Base-by-base conservation (phyloP, 176 grass and related monocot genomes). In the Bothriochloa decipiens region DNA sequence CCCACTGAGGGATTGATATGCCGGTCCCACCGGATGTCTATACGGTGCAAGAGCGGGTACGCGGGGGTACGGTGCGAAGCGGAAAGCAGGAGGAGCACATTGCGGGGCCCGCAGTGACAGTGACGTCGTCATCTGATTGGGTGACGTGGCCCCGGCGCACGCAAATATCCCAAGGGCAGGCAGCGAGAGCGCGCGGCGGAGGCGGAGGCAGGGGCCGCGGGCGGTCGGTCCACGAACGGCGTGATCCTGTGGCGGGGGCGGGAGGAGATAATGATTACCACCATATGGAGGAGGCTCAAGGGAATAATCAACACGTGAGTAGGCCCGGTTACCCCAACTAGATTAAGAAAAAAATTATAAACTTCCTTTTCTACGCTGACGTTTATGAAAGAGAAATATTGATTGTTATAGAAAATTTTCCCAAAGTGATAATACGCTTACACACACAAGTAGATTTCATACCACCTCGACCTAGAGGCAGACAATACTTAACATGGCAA, bases 1-100 rank as follows among this genome's bases (percentile, higher is more conserved):
- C 65, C 37, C 8, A 2, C 0, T 0, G 0, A 1, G 0, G 3
- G 4, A 0, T 4, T 0, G 2, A 1, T 49, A 1, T 0, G 16
- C 0, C 2, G 32, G 75, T 12, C 77, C 68, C 69, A 78, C 8
- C 0, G 1, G 15, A 14, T 28, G 23, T 22, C 20, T 11, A 3
- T 11, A 3, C 3, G 20, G n/a, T 20, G 3, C 33, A 8, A 4
- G 33, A 0, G 12, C 13, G 65, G 53, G 43, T 62, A 49, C 2
- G 0, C 1, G 0, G 1, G 0, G 7, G 12, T 5, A 0, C 2
- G 1, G 79, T 70, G 79, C 33, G 5, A 20, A 40, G 13, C 0
- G 14, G 20, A 86, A 72, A 65, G n/a, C 65, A 43, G 29, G 33
- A 22, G 32, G 0, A 3, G n/a, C 41, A 28, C 79, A 55, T 0